phyloP scores from a whole-genome alignment of 352 stramenopile species.

The Pythium myriotylum region DNA sequence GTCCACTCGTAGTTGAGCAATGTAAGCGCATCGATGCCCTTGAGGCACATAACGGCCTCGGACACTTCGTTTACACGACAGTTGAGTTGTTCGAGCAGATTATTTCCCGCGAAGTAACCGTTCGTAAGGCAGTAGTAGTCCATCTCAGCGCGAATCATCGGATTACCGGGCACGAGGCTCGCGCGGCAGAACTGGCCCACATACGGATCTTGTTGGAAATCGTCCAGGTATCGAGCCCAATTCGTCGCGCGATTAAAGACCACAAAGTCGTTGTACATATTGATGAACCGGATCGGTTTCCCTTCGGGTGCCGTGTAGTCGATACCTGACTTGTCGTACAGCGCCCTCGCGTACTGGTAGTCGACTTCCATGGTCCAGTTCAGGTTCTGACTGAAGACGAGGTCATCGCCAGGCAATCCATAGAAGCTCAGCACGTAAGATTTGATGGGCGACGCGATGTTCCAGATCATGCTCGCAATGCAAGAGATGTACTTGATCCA shows the following conservation, averaged over 20 bases:
- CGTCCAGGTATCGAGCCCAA: conserved; percentile 19
- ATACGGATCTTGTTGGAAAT: conserved; percentile 25
- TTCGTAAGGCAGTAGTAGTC: conserved; percentile 3
- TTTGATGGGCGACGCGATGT: conserved; percentile 23
- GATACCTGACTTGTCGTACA: conserved; percentile 24
- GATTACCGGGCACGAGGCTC: conserved; percentile 11
- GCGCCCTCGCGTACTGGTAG: conserved; percentile 18
- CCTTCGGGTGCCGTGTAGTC: conserved; percentile 6
- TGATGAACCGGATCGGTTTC: conserved; percentile 29
- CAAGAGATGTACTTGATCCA: conserved; percentile 18
- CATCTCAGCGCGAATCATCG: not conserved
- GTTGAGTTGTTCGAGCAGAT: conserved; percentile 1
- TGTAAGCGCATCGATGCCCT: conserved; percentile 22
- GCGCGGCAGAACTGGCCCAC: conserved; percentile 21
- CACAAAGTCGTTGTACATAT: conserved; percentile 29
- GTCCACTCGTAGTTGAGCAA: conserved; percentile 33
- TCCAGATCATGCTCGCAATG: conserved; percentile 15
- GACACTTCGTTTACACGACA: conserved; percentile 25
- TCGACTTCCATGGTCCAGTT: conserved; percentile 28
- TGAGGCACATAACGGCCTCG: conserved; percentile 28
- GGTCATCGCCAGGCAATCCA: conserved; percentile 16
- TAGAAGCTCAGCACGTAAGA: conserved; percentile 25
- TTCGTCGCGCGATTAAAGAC: conserved; percentile 19
- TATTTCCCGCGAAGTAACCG: conserved; percentile 13
- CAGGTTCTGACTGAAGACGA: conserved; percentile 20